phyloP scores from a whole-genome alignment of 1,284 basidiomycete genomes.

The Melampsora americana region DNA sequence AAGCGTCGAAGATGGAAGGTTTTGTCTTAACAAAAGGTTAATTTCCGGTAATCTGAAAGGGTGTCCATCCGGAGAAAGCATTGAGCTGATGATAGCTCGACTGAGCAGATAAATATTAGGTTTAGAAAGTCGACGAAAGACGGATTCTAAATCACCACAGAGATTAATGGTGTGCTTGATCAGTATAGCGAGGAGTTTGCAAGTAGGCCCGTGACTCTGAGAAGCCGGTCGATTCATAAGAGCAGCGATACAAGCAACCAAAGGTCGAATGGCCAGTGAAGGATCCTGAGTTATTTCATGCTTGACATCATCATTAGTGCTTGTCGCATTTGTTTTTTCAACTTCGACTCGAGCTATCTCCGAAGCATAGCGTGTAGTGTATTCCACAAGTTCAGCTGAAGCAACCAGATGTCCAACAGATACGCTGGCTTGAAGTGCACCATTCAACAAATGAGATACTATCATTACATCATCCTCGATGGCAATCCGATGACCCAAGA shows the following conservation, averaged over 20 bases:
- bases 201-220: slow-evolving; percentile 23
- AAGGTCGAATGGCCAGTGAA: slow-evolving; percentile 25
- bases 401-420: slow-evolving; percentile 34
- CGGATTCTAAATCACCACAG: slow-evolving; percentile 25
- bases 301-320: background rate
- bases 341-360: slow-evolving; percentile 41
- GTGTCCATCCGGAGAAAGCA: slow-evolving; percentile 32
- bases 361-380: slow-evolving; percentile 32
- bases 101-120: slow-evolving; percentile 24
- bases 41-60: slow-evolving; percentile 15
- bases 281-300: slow-evolving; percentile 9
- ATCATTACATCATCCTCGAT: slow-evolving; percentile 21
- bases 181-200: slow-evolving; percentile 20
- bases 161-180: slow-evolving; percentile 23
- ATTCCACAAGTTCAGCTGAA: slow-evolving; percentile 23
- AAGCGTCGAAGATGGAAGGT: slow-evolving; percentile 25
- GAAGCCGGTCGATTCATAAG: slow-evolving; percentile 22
- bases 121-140: slow-evolving; percentile 31
- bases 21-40: slow-evolving; percentile 20
- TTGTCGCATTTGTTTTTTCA: background rate
- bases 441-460: slow-evolving; percentile 29
- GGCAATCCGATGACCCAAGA: slow-evolving; percentile 40
- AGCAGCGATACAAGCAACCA: slow-evolving; percentile 38
- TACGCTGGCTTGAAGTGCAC: slow-evolving; percentile 33
- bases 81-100: slow-evolving; percentile 29